Conservation (phyloP, 345 rosid genomes). For the Moricandia arvensis region DNA sequence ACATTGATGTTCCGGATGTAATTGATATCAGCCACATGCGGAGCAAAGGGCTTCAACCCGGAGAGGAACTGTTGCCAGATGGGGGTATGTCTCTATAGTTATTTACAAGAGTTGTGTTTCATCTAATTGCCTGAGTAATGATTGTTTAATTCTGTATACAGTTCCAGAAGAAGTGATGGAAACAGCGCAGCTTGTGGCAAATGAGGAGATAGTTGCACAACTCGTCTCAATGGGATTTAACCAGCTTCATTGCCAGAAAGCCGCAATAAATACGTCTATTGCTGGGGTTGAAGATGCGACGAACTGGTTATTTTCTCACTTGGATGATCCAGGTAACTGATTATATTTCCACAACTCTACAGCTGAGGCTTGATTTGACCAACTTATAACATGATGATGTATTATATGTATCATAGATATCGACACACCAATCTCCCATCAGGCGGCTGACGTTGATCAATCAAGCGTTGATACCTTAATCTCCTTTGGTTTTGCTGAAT, state of each 20-base stretch:
- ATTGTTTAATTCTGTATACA: slow-evolving; percentile 30
- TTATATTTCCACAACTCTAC: not conserved
- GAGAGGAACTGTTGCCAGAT: slow-evolving; percentile 89
- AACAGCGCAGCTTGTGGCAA: too few species aligned
- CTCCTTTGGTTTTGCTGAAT: slow-evolving; percentile 90
- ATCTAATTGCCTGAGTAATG: too few species aligned
- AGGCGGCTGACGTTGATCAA: slow-evolving; percentile 50
- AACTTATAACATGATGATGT: slow-evolving; percentile 1
- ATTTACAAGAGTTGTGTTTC: too few species aligned
- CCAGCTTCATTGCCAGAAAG: slow-evolving; percentile 68
- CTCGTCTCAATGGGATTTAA: slow-evolving; percentile 92
- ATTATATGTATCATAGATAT: slow-evolving; percentile 53
- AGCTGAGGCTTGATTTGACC: slow-evolving; percentile 13
- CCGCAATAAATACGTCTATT: too few species aligned
- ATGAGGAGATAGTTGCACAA: slow-evolving; percentile 91
- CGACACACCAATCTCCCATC: slow-evolving; percentile 62
- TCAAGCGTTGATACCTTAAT: slow-evolving; percentile 73
- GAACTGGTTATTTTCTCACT: too few species aligned
- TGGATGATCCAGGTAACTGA: too few species aligned
- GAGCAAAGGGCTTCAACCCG: slow-evolving; percentile 91
- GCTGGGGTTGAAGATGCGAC: too few species aligned
- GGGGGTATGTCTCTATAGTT: slow-evolving; percentile 45
- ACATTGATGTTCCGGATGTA: slow-evolving; percentile 89
- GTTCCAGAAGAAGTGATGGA: slow-evolving; percentile 56
- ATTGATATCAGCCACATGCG: slow-evolving; percentile 95